Evolutionary conservation across 108 stramenopile species (phyloP), one percentile per base, ranked within the genome.

Genomic region (Cyclotella cryptica): DNA sequence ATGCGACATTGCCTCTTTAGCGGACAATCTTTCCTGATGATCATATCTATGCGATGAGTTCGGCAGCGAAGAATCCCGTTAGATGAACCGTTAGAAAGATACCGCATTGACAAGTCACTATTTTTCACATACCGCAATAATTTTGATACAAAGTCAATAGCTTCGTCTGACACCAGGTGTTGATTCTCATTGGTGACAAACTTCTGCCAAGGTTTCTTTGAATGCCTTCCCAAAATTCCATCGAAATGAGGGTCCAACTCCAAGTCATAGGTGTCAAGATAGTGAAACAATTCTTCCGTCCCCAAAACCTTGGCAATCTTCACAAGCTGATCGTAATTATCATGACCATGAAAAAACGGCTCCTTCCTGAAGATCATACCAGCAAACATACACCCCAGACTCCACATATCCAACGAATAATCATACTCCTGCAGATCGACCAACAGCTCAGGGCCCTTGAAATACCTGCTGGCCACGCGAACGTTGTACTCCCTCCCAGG

Each of bases 321-420:
- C 27, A 99, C 98, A 22, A 99, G 88, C 90, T 99, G 99, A 84
- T 99, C 99, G 79, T 99, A 98, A 80, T 99, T 99, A 79, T 99
- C 97, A 71, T 97, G 97, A 39, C 99, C 98, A 74, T 98, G 97
- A 82, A 99, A 98, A 90, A 98, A 99, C 7, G 97, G 97, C 74
- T 97, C 99, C 89, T 98, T 98, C 74, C 98, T 91, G 84, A 99
- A 99, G 75, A 99, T 97, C 99, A 99, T 99, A 26, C 99, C 98
- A 3, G 98, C 96, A 83, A 98, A 97, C 99, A 99, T 99, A 73
- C 98, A 98, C 21, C 99, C 99, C 65, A 99, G 80, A 73, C 94
- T 96, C 99, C 99, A 99, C 98, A 99, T 99, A 79, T 99, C 99
- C 66, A 99, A 86, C 42, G 97, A 91, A 78, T 99, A 99, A 87